A percentile compares a stretch with the other conserved stretches of the same genome.
Evolutionary conservation across 2,329 filamentous ascomycete species (phyloP).

Genomic region (Botrytis cinerea): DNA sequence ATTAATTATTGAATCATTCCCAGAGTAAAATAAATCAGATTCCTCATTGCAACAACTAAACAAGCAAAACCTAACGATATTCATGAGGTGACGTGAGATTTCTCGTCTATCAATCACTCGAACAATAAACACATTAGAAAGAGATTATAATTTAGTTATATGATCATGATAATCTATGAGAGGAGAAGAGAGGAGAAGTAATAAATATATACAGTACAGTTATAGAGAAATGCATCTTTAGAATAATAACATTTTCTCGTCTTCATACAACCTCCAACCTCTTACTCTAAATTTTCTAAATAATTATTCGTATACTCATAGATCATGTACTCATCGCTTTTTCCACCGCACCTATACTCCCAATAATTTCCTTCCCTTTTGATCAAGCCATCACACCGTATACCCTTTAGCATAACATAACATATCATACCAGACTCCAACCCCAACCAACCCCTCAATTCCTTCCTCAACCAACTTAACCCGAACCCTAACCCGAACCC

Average conservation of each 20-base stretch:
- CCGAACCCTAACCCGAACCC: not conserved
- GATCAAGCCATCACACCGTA: not conserved
- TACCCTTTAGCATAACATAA: not conserved
- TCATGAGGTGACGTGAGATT: not conserved
- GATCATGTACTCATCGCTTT: not conserved
- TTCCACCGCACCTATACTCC: not conserved
- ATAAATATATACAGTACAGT: not conserved
- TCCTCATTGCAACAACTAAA: not conserved
- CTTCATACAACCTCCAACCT: not conserved
- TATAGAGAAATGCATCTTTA: not conserved
- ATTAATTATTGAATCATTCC: fast-evolving
- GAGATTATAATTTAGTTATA: not conserved
- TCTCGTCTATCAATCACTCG: not conserved
- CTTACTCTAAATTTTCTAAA: not conserved
- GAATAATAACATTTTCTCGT: not conserved
- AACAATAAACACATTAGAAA: not conserved
- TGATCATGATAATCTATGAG: not conserved
- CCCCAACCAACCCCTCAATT: not conserved
- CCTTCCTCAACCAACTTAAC: not conserved
- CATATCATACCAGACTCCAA: not conserved
- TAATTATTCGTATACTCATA: not conserved
- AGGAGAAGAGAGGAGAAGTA: not conserved
- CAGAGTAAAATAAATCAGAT: not conserved
- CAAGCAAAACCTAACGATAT: not conserved
- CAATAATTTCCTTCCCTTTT: not conserved